These are phyloP conservation scores for Pichia sp. DNA, from an alignment of 1,139 yeast genomes.

Conservation along the genomic window DNA sequence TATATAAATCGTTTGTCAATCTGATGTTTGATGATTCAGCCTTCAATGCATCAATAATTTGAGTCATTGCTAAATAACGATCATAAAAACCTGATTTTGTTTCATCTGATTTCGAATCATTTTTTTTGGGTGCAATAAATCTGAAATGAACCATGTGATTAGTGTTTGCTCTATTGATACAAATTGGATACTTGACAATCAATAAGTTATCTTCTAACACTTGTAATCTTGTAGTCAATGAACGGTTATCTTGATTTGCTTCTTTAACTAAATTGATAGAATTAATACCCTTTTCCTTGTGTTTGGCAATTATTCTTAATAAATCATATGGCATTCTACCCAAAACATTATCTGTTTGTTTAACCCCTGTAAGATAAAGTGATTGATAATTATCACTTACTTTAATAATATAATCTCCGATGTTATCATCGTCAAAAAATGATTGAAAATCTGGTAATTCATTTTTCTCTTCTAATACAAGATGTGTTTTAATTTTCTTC, in stretches of 20 bases:
- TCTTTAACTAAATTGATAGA: slow-evolving; percentile 49
- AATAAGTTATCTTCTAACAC: slow-evolving; percentile 45
- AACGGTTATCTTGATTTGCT: slow-evolving; percentile 67
- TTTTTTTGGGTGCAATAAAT: slow-evolving; percentile 11
- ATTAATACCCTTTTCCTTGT: slow-evolving; percentile 50
- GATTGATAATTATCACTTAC: slow-evolving; percentile 38
- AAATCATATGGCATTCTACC: slow-evolving; percentile 40
- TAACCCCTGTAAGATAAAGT: slow-evolving; percentile 36
- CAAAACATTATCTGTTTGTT: slow-evolving; percentile 34
- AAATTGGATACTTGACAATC: slow-evolving; percentile 35
- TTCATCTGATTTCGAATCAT: neutral
- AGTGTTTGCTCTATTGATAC: slow-evolving; percentile 17
- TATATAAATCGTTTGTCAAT: slow-evolving; percentile 46
- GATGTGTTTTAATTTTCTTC: neutral
- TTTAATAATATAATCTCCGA: slow-evolving; percentile 22
- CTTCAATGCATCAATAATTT: slow-evolving; percentile 48
- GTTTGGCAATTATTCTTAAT: slow-evolving; percentile 44
- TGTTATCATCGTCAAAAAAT: slow-evolving; percentile 6
- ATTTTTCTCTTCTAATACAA: neutral
- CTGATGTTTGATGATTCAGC: slow-evolving; percentile 62
- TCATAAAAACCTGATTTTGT: slow-evolving; percentile 9
- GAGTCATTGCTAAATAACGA: slow-evolving; percentile 25
- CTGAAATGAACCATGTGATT: slow-evolving; percentile 23
- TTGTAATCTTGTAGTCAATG: slow-evolving; percentile 57
- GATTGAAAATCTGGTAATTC: slow-evolving; percentile 6